These are phyloP conservation scores for Cutaneotrichosporon sp. DNA, from an alignment of 1,284 basidiomycete genomes.

Conservation along the genomic window DNA sequence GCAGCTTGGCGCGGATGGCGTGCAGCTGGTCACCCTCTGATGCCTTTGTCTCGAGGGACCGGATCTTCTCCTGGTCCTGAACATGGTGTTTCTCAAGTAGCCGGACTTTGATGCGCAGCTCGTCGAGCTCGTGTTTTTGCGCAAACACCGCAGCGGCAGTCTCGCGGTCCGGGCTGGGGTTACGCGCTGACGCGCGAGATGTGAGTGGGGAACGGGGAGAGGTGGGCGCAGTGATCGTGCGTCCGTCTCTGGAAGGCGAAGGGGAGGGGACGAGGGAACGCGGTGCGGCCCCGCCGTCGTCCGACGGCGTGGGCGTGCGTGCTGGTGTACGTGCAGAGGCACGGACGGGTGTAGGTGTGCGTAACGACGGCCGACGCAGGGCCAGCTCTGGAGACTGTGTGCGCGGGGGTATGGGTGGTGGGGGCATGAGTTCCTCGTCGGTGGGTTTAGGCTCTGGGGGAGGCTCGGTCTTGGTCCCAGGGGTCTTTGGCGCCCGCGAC, in stretches of 20 bases:
- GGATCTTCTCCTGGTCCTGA: slow-evolving; percentile 76
- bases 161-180: slow-evolving; percentile 15
- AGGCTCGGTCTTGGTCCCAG: too few species aligned
- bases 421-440: neutral
- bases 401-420: neutral
- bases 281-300: too few species aligned
- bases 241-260: neutral
- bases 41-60: slow-evolving; percentile 76
- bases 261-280: neutral
- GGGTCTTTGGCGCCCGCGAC: too few species aligned
- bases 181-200: neutral
- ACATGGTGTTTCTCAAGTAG: slow-evolving; percentile 78
- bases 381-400: neutral
- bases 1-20: slow-evolving; percentile 78
- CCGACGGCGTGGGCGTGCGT: too few species aligned
- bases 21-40: slow-evolving; percentile 78
- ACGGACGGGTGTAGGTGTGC: too few species aligned
- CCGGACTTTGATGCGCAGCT: slow-evolving; percentile 74
- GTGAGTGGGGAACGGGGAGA: neutral
- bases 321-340: too few species aligned
- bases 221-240: neutral
- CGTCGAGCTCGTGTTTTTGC: slow-evolving; percentile 56
- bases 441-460: too few species aligned
- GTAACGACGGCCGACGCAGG: too few species aligned
- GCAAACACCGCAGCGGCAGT: slow-evolving; percentile 22